Conservation (phyloP, 805 yeast genomes). For the Ogataea neopini region DNA sequence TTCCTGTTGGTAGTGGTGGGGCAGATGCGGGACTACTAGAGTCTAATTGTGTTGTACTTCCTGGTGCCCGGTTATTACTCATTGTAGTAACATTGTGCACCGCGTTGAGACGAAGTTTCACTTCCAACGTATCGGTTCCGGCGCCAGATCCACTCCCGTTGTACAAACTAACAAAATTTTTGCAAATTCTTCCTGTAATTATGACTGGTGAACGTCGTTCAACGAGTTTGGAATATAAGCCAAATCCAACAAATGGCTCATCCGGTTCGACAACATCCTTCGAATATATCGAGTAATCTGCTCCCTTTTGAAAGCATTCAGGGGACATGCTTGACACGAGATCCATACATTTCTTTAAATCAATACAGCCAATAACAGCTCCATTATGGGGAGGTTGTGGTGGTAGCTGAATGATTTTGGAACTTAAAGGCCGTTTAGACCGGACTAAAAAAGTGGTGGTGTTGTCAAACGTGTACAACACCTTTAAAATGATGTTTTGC, state of each 20-base stretch:
- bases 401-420: slow-evolving; percentile 47
- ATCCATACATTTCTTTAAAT: slow-evolving; percentile 47
- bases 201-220: slow-evolving; percentile 36
- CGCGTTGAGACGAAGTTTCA: slow-evolving; percentile 49
- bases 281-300: slow-evolving; percentile 47
- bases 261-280: slow-evolving; percentile 53
- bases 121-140: slow-evolving; percentile 51
- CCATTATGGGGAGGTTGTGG: slow-evolving; percentile 42
- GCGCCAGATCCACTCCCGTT: slow-evolving; percentile 38
- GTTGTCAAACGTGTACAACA: slow-evolving; percentile 44
- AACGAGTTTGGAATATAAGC: slow-evolving; percentile 38
- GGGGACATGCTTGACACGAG: slow-evolving; percentile 47
- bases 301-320: slow-evolving; percentile 41
- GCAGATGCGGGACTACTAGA: slow-evolving; percentile 6
- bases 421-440: slow-evolving; percentile 35
- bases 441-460: slow-evolving; percentile 45
- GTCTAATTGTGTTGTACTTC: slow-evolving; percentile 8
- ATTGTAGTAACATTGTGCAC: slow-evolving; percentile 9
- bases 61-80: background rate
- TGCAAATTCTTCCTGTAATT: slow-evolving; percentile 58
- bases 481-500: slow-evolving; percentile 35
- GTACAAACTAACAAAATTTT: slow-evolving; percentile 50
- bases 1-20: too few species aligned
- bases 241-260: slow-evolving; percentile 52
- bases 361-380: slow-evolving; percentile 42